Base-by-base conservation (phyloP, 306 rosid genomes). In the Cicer bijugum region DNA sequence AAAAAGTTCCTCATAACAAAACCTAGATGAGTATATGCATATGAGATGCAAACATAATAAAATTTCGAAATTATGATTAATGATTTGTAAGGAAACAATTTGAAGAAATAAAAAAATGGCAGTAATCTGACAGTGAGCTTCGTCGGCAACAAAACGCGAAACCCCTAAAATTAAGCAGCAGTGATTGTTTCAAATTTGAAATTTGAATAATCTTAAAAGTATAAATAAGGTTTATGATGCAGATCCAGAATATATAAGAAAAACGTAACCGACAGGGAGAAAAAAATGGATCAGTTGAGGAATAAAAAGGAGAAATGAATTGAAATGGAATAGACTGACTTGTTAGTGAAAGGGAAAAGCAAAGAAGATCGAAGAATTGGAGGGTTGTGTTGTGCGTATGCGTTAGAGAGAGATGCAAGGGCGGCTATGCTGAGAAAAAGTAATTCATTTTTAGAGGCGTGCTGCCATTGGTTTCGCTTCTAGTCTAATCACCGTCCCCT, bases 261-360 rank as follows among this genome's bases (percentile, higher is more conserved):
- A 42, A 59, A 53, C 20, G 19, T 5, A 43, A 71, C n/a, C 19
- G 15, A 9, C 23, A 35, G 39, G 19, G 23, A 17, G 33, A 45
- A 6, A 39, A 39, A 66, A 16, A 10, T 4, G 11, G n/a, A 63
- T 19, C 17, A 62, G 56, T 0, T 1, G 46, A 39, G 9, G 14
- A 10, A 15, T 10, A 52, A 38, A 48, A 9, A 6, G 43, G 1
- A 15, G 0, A 43, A 80, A 16, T 70, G 1, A 5, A 50, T 12
- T 64, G 66, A 72, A 23, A 8, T 0, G 67, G 38, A 19, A 69
- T 42, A 8, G 37, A 39, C 66, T 78, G 37, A 84, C 86, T 85
- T 12, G 81, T 45, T 73, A 46, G 78, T 4, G 45, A 51, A 74
- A 17, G 43, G 20, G 37, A 33, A 37, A 61, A 0, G 16, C 35